phyloP scores from a whole-genome alignment of 75 land plant genomes.

The Chamaecyparis obtusa region DNA sequence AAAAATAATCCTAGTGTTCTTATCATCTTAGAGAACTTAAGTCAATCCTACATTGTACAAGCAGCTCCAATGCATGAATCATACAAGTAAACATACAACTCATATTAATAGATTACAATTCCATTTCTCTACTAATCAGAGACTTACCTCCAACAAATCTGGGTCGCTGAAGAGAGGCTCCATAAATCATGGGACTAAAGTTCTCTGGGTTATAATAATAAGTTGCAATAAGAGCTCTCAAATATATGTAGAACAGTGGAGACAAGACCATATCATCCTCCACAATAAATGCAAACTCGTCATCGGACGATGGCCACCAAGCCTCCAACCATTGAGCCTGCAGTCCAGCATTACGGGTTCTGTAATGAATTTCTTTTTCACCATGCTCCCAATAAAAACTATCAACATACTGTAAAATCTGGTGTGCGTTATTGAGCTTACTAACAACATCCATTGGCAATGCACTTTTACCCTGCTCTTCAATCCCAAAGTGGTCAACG shows the following conservation, averaged over 20 bases:
- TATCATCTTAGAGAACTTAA: background rate
- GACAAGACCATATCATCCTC: conserved; percentile 96
- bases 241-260: conserved; percentile 67
- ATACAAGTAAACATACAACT: background rate
- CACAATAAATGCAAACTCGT: conserved; percentile 91
- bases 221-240: conserved; percentile 55
- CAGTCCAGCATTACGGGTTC: conserved; percentile 76
- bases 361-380: conserved; percentile 81
- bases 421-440: conserved; percentile 40
- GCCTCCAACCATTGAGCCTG: conserved; percentile 99
- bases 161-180: conserved; percentile 89
- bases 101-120: background rate
- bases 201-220: conserved; percentile 72
- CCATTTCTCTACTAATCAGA: background rate
- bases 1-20: background rate
- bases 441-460: conserved; percentile 13
- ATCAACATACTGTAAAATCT: conserved; percentile 60
- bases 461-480: background rate
- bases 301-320: conserved; percentile 92
- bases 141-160: conserved; percentile 86
- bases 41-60: background rate
- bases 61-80: background rate
- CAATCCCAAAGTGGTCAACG: conserved; percentile 66
- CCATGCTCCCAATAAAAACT: conserved; percentile 71
- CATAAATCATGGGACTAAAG: conserved; percentile 68